phyloP scores from a whole-genome alignment of 495 filamentous ascomycete genomes.

The Daldinia decipiens region DNA sequence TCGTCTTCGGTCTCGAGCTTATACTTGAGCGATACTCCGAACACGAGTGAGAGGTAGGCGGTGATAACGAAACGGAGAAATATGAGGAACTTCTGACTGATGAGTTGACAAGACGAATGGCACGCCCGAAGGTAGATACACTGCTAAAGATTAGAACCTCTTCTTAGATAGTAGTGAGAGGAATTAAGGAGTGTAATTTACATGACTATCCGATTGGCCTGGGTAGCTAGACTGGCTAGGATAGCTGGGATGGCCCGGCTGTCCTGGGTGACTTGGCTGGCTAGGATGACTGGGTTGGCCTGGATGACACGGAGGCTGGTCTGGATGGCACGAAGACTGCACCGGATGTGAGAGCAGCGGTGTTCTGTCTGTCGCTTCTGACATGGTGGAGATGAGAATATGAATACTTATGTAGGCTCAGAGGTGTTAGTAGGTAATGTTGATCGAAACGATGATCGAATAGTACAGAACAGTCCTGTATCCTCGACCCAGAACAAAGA shows the following conservation, averaged over 20 bases:
- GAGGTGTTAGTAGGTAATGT: conserved; percentile 12
- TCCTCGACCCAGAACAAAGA: conserved; percentile 8
- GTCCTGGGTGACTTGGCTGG: no score
- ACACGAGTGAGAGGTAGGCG: conserved; percentile 55
- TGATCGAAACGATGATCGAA: neutral
- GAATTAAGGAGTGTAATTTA: conserved; percentile 35
- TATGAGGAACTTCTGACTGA: conserved; percentile 57
- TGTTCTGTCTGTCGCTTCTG: conserved; percentile 48
- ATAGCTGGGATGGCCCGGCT: no score
- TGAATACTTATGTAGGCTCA: conserved; percentile 9
- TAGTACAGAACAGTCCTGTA: conserved; percentile 26
- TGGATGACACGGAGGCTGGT: neutral
- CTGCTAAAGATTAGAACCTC: conserved; percentile 43
- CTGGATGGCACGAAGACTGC: conserved; percentile 11
- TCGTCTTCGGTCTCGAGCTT: conserved; percentile 49
- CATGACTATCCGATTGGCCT: conserved; percentile 46
- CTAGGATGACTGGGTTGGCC: neutral
- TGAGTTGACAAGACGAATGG: conserved; percentile 59
- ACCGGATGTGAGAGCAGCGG: conserved; percentile 53
- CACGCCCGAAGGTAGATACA: conserved; percentile 62
- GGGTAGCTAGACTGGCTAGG: neutral
- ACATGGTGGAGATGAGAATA: conserved; percentile 22
- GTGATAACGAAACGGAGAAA: conserved; percentile 53
- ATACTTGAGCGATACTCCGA: conserved; percentile 54
- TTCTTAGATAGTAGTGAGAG: neutral